phyloP scores from a whole-genome alignment of 495 filamentous ascomycete genomes.

The Cercophora sp. region DNA sequence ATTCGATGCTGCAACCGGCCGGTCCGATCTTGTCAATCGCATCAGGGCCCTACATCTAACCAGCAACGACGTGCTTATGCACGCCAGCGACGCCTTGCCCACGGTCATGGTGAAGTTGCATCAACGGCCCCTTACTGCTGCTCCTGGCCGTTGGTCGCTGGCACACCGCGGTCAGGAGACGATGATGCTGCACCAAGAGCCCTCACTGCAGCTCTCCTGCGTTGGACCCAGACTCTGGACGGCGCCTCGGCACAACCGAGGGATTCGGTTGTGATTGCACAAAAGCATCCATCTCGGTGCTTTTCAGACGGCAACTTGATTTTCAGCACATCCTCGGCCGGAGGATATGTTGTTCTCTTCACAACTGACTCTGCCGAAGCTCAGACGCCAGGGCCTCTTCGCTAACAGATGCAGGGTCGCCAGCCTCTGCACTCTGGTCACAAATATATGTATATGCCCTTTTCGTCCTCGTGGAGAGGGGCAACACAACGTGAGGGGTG shows the following conservation, averaged over 20 bases:
- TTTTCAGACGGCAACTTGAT: too few relatives aligned
- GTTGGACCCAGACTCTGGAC: neutral
- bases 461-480: neutral
- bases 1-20: too few relatives aligned
- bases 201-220: neutral
- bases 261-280: neutral
- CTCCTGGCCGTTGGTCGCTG: too few relatives aligned
- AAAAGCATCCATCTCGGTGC: constrained; percentile 3
- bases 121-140: too few relatives aligned
- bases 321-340: too few relatives aligned
- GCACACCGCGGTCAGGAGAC: neutral
- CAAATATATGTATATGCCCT: neutral
- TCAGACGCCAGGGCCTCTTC: constrained; percentile 1
- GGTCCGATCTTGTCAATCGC: neutral
- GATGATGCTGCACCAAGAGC: neutral
- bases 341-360: too few relatives aligned
- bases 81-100: too few relatives aligned
- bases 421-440: too few relatives aligned
- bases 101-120: too few relatives aligned
- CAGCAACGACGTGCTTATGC: too few relatives aligned
- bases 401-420: neutral
- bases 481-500: neutral
- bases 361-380: constrained; percentile 6
- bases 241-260: neutral
- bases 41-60: too few relatives aligned